Evolutionary conservation across 768 basidiomycete genomes (phyloP).

Genomic region (Leccinum fibrillosum): DNA sequence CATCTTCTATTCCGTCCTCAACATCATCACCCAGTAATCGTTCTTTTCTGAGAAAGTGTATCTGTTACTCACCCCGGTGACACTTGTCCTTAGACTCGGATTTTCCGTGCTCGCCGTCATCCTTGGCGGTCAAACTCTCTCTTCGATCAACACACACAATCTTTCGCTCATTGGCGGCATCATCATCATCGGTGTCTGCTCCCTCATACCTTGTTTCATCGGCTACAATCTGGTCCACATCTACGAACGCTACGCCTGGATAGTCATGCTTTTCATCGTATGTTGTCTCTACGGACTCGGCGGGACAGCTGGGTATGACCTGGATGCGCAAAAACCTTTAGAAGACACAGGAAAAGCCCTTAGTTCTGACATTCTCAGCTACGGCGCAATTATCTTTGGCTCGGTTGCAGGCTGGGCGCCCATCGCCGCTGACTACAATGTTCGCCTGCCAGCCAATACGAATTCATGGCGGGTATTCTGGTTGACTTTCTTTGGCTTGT

Average conservation of each 20-base stretch:
- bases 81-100: slow-evolving; percentile 34
- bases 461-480: slow-evolving; percentile 42
- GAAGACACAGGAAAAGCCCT: slow-evolving; percentile 45
- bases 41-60: not conserved
- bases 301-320: slow-evolving; percentile 43
- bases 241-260: slow-evolving; percentile 59
- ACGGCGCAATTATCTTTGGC: slow-evolving; percentile 51
- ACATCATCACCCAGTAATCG: slow-evolving; percentile 47
- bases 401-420: slow-evolving; percentile 48
- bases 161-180: slow-evolving; percentile 48
- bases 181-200: slow-evolving; percentile 42
- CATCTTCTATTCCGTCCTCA: slow-evolving; percentile 48
- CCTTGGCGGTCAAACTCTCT: slow-evolving; percentile 50
- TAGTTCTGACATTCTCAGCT: slow-evolving; percentile 48
- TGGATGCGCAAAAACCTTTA: slow-evolving; percentile 37
- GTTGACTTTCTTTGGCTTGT: slow-evolving; percentile 49
- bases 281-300: slow-evolving; percentile 51
- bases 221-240: slow-evolving; percentile 45
- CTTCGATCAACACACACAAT: slow-evolving; percentile 41
- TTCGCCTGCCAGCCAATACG: slow-evolving; percentile 44
- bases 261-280: slow-evolving; percentile 43
- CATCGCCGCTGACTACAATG: slow-evolving; percentile 54
- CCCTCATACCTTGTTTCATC: slow-evolving; percentile 44
- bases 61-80: not conserved
- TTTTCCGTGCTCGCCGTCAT: slow-evolving; percentile 50